Conservation (phyloP, 2,329 filamentous ascomycete species). For the Dactylellina sp. region DNA sequence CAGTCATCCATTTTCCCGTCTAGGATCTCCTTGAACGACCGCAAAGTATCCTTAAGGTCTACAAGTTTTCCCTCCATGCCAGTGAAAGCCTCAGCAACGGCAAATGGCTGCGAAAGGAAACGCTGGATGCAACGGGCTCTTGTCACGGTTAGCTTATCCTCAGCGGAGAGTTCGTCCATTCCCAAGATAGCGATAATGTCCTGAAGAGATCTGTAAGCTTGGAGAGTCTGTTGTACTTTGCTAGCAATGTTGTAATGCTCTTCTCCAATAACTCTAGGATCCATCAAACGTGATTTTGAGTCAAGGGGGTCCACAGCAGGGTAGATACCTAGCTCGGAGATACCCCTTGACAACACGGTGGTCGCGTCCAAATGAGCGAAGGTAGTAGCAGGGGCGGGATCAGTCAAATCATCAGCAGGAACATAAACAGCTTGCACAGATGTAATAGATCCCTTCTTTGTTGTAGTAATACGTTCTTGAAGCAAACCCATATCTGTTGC, state of each 20-base stretch:
- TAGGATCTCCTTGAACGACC: constrained; percentile 97
- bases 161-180: constrained; percentile 99
- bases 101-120: constrained; percentile 99
- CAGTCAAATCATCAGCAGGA: constrained; percentile 99
- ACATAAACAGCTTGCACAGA: constrained; percentile 99
- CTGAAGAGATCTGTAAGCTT: constrained; percentile 99
- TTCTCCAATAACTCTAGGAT: constrained; percentile 97
- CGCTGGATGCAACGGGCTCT: constrained; percentile 99
- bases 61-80: constrained; percentile 97
- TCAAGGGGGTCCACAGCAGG: constrained; percentile 99
- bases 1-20: constrained; percentile 94
- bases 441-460: constrained; percentile 99
- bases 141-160: constrained; percentile 99
- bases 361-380: constrained; percentile 99
- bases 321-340: constrained; percentile 99
- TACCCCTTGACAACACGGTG: constrained; percentile 99
- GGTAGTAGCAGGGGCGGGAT: constrained; percentile 98
- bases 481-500: constrained; percentile 99
- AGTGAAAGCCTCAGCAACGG: constrained; percentile 77
- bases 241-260: constrained; percentile 97
- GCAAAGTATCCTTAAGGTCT: constrained; percentile 98
- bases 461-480: constrained; percentile 99
- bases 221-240: constrained; percentile 97
- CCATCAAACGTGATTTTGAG: constrained; percentile 99
- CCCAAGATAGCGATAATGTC: constrained; percentile 99